Evolutionary conservation across 2,329 filamentous ascomycete genomes (phyloP), one percentile per base, ranked within the genome.

Genomic region (Calonectria hawksworthii): DNA sequence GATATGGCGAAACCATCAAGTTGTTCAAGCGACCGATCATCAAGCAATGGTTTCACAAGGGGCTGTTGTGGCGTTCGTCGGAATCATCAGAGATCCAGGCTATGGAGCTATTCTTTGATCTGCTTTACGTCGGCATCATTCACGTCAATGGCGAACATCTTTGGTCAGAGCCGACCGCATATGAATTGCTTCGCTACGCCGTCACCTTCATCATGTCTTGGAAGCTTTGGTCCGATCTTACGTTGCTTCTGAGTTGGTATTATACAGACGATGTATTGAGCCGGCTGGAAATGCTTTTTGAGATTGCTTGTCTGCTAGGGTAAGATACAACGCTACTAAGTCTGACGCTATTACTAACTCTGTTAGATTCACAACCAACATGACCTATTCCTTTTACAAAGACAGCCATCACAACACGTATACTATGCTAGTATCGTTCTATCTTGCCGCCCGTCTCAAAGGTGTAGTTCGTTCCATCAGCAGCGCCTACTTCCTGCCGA

Each of bases 41-140:
- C 4, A 87, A 91, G 73, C 92, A 93, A 84, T 93, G 93, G 83
- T 93, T 93, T 78, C 91, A 93, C 80, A 90, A 91, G 73, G 92
- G 91, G 0, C 86, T 93, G 16, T 83, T 94, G 10, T 93, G 92
- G 92, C 86, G 92, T 65, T 89, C 91, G 2, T 88, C 87, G 10
- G 88, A 90, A 66, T 85, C 87, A 26, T 90, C 91, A n/a, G 88
- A 93, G 82, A 91, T 93, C 8, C 90, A 90, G 76, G 89, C 87
- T 21, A 93, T 93, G 79, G 92, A 93, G 81, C 87, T 94, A 1
- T 93, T 93, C 78, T 88, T 93, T 16, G 92, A 93, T 78, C 85
- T 93, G 44, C 86, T 93, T 47, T 93, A 92, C 74, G 86, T 92
- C 30, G 91, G 91, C 11, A 93, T 93, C 74, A 89, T 93, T 64